These are phyloP conservation scores for Maudiozyma barnettii DNA, from an alignment of 805 yeast species.

Conservation along the genomic window DNA sequence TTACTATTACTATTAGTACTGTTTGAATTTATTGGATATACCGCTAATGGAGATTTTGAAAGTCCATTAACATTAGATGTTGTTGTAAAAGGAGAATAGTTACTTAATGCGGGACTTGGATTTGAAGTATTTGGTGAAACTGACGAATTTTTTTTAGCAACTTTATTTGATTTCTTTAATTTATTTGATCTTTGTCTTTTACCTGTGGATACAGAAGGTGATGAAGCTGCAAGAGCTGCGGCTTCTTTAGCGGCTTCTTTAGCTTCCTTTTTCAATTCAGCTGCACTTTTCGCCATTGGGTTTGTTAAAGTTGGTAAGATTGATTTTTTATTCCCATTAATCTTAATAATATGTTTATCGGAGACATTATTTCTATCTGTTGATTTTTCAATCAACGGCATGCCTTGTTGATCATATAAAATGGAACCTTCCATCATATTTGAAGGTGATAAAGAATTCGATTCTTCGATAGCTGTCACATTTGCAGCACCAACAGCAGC, in stretches of 20 bases:
- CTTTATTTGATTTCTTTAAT: neutral
- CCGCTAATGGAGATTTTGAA: neutral
- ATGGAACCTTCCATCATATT: neutral
- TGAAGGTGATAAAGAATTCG: neutral
- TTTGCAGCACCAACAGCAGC: too few species aligned
- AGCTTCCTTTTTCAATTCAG: slow-evolving; percentile 25
- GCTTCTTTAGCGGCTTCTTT: slow-evolving; percentile 10
- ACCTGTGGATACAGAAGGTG: neutral
- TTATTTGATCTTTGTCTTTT: neutral
- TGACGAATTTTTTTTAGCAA: neutral
- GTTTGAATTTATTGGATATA: neutral
- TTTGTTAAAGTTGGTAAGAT: slow-evolving; percentile 29
- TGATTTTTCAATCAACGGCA: slow-evolving; percentile 3
- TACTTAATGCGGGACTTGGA: neutral
- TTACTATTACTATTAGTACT: neutral
- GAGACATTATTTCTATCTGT: slow-evolving; percentile 4
- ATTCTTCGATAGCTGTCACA: too few species aligned
- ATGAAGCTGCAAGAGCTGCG: neutral
- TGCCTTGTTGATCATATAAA: neutral
- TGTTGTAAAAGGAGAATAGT: neutral
- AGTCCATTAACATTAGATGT: neutral
- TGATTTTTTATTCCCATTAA: slow-evolving; percentile 32
- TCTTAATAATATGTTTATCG: slow-evolving; percentile 30
- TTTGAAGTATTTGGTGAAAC: neutral
- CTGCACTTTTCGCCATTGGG: slow-evolving; percentile 24